Conservation (phyloP, 495 filamentous ascomycete genomes). For the Penicillium steckii region DNA sequence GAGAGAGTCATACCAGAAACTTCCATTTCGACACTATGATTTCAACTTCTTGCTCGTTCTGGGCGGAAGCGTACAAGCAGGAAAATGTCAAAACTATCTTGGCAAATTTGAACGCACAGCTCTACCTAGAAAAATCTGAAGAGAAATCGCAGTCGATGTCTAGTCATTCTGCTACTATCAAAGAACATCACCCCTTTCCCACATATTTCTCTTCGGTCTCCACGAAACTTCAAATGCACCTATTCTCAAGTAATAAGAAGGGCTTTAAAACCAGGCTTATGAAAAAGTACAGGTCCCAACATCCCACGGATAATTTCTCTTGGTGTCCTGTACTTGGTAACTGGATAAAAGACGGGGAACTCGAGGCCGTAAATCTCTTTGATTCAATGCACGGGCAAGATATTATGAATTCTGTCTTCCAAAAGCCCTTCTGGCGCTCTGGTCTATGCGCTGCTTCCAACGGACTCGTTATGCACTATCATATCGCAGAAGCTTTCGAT, state of each 20-base stretch:
- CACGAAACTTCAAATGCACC: not conserved
- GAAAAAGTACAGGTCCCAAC: not conserved
- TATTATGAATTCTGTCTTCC: not conserved
- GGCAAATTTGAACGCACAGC: too few species aligned
- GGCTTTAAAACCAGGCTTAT: not conserved
- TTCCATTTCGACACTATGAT: not conserved
- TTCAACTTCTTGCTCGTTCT: not conserved
- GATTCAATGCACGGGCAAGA: not conserved
- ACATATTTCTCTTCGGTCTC: too few species aligned
- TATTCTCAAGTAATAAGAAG: not conserved
- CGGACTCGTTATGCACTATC: not conserved
- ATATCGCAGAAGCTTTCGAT: not conserved
- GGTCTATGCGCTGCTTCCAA: not conserved
- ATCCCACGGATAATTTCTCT: not conserved
- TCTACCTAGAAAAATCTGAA: not conserved
- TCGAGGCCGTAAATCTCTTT: not conserved
- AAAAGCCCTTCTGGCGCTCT: not conserved
- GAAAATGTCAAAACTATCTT: too few species aligned
- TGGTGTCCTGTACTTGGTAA: not conserved
- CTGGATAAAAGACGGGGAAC: not conserved
- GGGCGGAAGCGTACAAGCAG: too few species aligned
- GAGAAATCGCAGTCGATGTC: not conserved
- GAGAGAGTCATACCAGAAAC: too few species aligned
- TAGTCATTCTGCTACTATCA: too few species aligned
- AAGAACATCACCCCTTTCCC: too few species aligned